These are phyloP conservation scores for Pichia occidentalis DNA, from an alignment of 805 yeast species.

Conservation along the genomic window DNA sequence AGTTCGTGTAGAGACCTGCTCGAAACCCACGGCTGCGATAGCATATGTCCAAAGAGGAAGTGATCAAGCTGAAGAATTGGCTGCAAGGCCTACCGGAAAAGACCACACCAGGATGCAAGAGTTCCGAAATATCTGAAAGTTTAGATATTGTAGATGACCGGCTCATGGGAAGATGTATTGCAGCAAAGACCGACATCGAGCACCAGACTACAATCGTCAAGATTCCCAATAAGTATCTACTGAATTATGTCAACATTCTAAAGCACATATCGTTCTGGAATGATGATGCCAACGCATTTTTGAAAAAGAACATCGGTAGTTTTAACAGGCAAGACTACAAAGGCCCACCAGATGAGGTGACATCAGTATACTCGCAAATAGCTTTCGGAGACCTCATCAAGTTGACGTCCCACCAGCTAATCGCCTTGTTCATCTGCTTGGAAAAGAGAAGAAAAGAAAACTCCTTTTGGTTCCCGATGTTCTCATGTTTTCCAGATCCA, in stretches of 20 bases:
- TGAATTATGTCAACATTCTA: slow-evolving; percentile 51
- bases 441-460: slow-evolving; percentile 34
- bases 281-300: slow-evolving; percentile 2
- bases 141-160: slow-evolving; percentile 36
- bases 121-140: slow-evolving; percentile 38
- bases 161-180: slow-evolving; percentile 60
- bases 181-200: slow-evolving; percentile 34
- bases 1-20: too few species aligned
- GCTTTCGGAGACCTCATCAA: slow-evolving; percentile 30
- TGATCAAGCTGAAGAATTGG: neutral
- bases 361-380: slow-evolving; percentile 15
- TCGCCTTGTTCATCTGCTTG: slow-evolving; percentile 42
- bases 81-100: too few species aligned
- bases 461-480: slow-evolving; percentile 66
- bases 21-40: too few species aligned
- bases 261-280: slow-evolving; percentile 32
- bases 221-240: slow-evolving; percentile 50
- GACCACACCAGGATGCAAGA: too few species aligned
- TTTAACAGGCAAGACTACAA: neutral
- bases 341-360: slow-evolving; percentile 3
- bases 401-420: slow-evolving; percentile 54
- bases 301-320: slow-evolving; percentile 1
- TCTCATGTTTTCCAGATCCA: slow-evolving; percentile 53
- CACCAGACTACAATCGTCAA: slow-evolving; percentile 41
- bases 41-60: neutral